Base-by-base conservation (phyloP, 2,329 filamentous ascomycete genomes). In the Hymenotorrendiella dingleyae region DNA sequence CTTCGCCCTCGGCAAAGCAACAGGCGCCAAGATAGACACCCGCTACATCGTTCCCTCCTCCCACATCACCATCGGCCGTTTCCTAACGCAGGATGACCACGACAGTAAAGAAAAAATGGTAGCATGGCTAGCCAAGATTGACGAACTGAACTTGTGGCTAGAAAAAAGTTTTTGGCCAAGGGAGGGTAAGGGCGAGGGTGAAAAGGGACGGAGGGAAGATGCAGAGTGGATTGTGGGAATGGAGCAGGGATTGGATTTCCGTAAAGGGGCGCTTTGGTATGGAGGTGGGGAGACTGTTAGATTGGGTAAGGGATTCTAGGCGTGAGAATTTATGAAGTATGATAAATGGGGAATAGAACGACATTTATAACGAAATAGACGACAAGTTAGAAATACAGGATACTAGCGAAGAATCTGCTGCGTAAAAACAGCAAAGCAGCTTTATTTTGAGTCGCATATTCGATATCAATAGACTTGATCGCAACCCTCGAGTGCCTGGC, bases 191-290 rank as follows among this genome's bases (percentile, higher is more conserved):
- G 54, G 62, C 19, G 65, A 59, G 35, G 66, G 61, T 7, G 64
- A 64, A 9, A 66, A 70, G 26, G 60, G 71, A 2, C n/a, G n/a
- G n/a, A n/a, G n/a, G n/a, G n/a, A n/a, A n/a, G n/a, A n/a, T n/a
- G 82, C 84, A 0, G 84, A 93, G 58, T 96, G 91, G 89, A 68
- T 85, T 19, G 80, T 96, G n/a, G 90, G 91, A 0, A 78, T 94
- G 55, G 88, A 91, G 62, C 83, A 72, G 54, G 90, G 90, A 0
- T 65, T 96, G 42, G 85, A 91, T 57, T 80, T 79, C 45, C 76
- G 86, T 33, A 78, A 74, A 50, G 91, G 91, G 0, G 71, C 73
- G 5, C 65, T 95, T 33, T 97, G 90, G 89, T 96, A 95, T 67
- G 91, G 84, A 26, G 86, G 81, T 20, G 90, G 90, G 1, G 74